These are phyloP conservation scores for Coelastrella sp. DNA, from an alignment of 139 green algal species.

Conservation along the genomic window DNA sequence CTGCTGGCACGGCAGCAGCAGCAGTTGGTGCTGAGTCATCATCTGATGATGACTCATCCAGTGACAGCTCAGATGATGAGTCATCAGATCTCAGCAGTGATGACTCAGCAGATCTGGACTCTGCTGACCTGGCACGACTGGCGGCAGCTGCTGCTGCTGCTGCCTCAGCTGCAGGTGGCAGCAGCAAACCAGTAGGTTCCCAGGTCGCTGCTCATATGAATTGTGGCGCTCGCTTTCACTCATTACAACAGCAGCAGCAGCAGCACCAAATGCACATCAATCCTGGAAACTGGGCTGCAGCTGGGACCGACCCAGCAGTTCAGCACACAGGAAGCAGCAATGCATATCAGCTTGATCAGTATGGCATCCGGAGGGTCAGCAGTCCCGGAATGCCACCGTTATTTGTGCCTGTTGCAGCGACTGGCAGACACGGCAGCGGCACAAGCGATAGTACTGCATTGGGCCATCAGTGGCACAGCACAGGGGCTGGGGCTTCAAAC, in stretches of 20 bases:
- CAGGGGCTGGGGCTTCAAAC: neutral
- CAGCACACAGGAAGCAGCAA: neutral
- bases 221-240: neutral
- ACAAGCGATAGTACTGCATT: neutral
- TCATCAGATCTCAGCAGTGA: constrained; percentile 5
- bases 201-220: too few species aligned
- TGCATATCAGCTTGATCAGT: neutral
- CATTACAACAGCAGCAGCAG: neutral
- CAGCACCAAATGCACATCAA: neutral
- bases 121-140: neutral
- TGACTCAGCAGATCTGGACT: neutral
- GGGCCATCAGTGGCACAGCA: neutral
- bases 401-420: constrained; percentile 25
- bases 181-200: too few species aligned
- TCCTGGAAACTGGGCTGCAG: too few species aligned
- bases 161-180: too few species aligned
- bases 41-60: constrained; percentile 2
- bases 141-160: neutral
- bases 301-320: neutral
- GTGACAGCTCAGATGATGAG: constrained; percentile 3
- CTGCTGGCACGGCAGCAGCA: constrained; percentile 11
- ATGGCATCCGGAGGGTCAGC: neutral
- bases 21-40: neutral
- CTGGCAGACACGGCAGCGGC: constrained; percentile 5
- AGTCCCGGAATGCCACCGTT: neutral